Evolutionary conservation across 768 basidiomycete species (phyloP), one percentile per base, ranked within the genome.

Genomic region (Ramaria sp.): DNA sequence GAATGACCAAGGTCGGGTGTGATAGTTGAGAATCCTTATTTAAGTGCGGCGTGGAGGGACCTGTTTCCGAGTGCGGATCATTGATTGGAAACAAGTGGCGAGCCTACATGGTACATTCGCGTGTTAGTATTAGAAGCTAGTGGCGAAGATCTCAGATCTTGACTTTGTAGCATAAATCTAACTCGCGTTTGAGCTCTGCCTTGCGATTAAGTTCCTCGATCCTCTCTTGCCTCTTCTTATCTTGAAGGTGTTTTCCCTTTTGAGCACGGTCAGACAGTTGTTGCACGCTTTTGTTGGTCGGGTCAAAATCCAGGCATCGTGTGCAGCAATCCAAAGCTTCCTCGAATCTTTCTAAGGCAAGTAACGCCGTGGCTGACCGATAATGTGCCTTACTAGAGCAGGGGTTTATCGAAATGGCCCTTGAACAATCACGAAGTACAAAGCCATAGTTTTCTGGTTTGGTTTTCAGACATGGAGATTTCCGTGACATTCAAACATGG

Each of bases 281-380:
- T 56, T 69, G 70, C 3, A 88, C 71, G 1, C 75, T 72, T 32
- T 71, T 73, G 61, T 88, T 85, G 5, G 73, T 69, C 12, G 72
- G 61, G 63, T 85, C 83, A 56, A 78, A 78, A 24, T 64, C 62
- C 13, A 88, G 72, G 62, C 87, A 86, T 20, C 83, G 76, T 55
- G 73, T 69, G 60, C 93, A 87, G 57, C 84, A 87, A 62, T 98
- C 93, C 20, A 88, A 63, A 2, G 85, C 87, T 64, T 99, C 96
- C 7, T 85, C 83, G 6, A 78, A 71, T 44, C 85, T 74, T 28
- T 82, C 84, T 3, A 98, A 73, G 1, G 81, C 77, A 12, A 89
- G 51, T 3, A 98, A 73, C 1, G 91, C 91, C 50, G 79, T 65
- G 0, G 83, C 83, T 8, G 92, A 93, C 34, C 96, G 83, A 64